phyloP scores from a whole-genome alignment of 768 basidiomycete genomes.

The Calvatia gigantea region DNA sequence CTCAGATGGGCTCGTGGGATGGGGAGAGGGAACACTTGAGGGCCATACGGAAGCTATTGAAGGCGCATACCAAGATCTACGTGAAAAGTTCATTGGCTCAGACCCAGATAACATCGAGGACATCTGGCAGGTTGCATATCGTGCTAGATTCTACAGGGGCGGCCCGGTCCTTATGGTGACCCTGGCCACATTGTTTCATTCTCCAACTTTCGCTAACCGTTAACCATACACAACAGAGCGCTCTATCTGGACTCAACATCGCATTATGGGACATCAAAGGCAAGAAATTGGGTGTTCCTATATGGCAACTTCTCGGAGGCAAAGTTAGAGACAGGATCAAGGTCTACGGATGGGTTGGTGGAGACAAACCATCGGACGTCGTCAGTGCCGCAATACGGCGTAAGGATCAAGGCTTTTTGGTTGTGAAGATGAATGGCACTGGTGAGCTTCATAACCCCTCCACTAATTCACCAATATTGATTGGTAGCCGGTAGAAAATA shows the following conservation, averaged over 20 bases:
- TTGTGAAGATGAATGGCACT: constrained; percentile 72
- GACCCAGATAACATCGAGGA: constrained; percentile 68
- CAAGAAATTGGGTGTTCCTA: constrained; percentile 63
- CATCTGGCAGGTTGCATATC: constrained; percentile 65
- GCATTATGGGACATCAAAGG: constrained; percentile 79
- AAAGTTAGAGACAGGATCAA: constrained; percentile 58
- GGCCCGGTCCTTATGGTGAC: constrained; percentile 67
- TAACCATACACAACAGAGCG: constrained; percentile 32
- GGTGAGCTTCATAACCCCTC: constrained; percentile 26
- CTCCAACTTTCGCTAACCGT: neutral
- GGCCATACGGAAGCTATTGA: constrained; percentile 74
- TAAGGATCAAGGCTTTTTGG: constrained; percentile 61
- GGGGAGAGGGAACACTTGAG: constrained; percentile 75
- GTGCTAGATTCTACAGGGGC: constrained; percentile 70
- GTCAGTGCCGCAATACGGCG: constrained; percentile 47
- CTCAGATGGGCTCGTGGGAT: constrained; percentile 58
- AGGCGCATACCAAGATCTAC: constrained; percentile 60
- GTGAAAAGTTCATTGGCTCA: constrained; percentile 54
- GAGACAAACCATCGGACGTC: constrained; percentile 51
- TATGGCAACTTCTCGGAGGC: constrained; percentile 68
- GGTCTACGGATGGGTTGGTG: constrained; percentile 62
- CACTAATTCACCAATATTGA: neutral
- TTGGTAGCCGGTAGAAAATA: constrained; percentile 20
- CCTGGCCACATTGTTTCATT: neutral
- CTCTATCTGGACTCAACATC: constrained; percentile 61